A percentile compares a stretch with the other conserved stretches of the same genome.
phyloP scores from a whole-genome alignment of 495 filamentous ascomycete species.

The Neurospora intermedia region DNA sequence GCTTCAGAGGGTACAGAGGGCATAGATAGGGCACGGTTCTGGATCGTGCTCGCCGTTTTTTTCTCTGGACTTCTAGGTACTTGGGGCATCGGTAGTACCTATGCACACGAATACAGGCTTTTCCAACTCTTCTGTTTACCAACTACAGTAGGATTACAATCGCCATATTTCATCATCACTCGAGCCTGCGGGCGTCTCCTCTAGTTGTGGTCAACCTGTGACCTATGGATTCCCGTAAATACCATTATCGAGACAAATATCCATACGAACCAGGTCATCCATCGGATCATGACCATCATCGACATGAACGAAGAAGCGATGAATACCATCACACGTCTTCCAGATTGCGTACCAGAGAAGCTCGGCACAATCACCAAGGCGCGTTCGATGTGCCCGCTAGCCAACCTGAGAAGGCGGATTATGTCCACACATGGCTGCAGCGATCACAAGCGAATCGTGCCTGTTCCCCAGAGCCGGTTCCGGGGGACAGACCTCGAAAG shows the following conservation, averaged over 20 bases:
- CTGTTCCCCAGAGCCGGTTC: slow-evolving; percentile 3
- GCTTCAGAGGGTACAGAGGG: neutral
- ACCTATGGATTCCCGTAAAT: neutral
- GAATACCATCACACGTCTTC: neutral
- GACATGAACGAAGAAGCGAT: neutral
- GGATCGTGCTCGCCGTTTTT: neutral
- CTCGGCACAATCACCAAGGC: neutral
- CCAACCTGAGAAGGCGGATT: neutral
- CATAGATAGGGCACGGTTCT: neutral
- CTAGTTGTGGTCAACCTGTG: neutral
- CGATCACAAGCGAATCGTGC: slow-evolving; percentile 14
- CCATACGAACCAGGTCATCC: neutral
- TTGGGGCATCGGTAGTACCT: neutral
- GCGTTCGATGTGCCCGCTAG: neutral
- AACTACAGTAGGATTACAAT: too few relatives aligned
- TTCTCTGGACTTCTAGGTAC: neutral
- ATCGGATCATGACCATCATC: neutral
- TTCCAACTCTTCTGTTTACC: neutral
- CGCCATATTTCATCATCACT: neutral
- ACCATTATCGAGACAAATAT: neutral
- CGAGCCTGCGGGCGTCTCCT: neutral
- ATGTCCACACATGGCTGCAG: slow-evolving; percentile 28
- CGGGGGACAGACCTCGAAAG: slow-evolving; percentile 6
- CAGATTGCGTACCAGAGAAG: neutral
- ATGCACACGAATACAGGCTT: neutral